Conservation (phyloP, 1,284 basidiomycete genomes). For the Gymnopus androsaceus region DNA sequence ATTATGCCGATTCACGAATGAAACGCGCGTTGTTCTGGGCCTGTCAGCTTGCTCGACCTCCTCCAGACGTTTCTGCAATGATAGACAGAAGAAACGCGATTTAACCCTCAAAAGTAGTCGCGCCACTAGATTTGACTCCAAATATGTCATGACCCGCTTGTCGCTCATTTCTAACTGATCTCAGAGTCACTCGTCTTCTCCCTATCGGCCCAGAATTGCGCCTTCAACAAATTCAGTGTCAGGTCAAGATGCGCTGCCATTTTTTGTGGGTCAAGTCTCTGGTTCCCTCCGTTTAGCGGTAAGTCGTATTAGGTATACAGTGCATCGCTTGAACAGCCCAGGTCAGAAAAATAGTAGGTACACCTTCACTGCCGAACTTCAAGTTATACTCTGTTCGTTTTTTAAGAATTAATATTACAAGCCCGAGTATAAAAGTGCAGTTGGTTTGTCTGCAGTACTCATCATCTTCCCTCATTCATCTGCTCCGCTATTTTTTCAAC, state of each 20-base stretch:
- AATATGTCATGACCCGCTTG: conserved; percentile 5
- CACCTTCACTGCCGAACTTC: too few relatives aligned
- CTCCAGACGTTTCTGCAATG: not conserved
- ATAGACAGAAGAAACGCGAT: not conserved
- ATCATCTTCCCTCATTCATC: not conserved
- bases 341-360: too few relatives aligned
- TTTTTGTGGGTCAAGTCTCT: not conserved
- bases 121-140: not conserved
- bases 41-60: not conserved
- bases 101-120: not conserved
- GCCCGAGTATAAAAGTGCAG: too few relatives aligned
- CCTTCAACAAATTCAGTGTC: not conserved
- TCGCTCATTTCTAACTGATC: not conserved
- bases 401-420: too few relatives aligned
- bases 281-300: not conserved
- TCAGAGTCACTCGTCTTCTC: not conserved
- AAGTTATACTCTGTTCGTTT: too few relatives aligned
- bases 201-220: not conserved
- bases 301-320: not conserved
- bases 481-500: not conserved
- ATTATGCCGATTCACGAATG: not conserved
- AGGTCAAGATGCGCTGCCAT: too few relatives aligned
- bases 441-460: too few relatives aligned
- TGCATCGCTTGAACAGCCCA: not conserved
- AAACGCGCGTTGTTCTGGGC: not conserved